These are phyloP conservation scores for Gaeumannomyces tritici DNA, from an alignment of 2,329 filamentous ascomycete genomes.

Conservation along the genomic window DNA sequence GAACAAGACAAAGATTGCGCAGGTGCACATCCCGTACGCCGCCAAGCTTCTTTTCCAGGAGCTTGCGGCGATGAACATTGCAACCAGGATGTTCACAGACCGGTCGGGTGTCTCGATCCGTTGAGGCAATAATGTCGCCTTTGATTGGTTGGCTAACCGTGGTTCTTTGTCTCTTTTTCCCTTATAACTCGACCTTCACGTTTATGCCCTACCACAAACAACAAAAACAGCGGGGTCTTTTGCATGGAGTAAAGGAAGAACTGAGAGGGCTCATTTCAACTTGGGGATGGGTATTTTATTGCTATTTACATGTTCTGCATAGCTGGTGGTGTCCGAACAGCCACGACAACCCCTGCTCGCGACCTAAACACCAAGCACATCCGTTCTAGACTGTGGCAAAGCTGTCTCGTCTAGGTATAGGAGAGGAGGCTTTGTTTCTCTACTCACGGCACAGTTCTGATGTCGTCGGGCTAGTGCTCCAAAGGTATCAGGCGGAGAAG, in stretches of 20 bases:
- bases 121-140: conserved; percentile 22
- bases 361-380: background rate
- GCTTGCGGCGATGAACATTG: conserved; percentile 96
- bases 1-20: conserved; percentile 98
- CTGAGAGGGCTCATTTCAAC: background rate
- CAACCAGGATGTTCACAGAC: conserved; percentile 91
- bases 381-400: background rate
- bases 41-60: conserved; percentile 98
- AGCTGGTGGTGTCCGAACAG: background rate
- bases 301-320: background rate
- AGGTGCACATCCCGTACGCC: conserved; percentile 95
- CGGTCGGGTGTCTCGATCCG: conserved; percentile 66
- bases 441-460: background rate
- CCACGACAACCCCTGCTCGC: background rate
- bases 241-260: background rate
- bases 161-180: background rate
- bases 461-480: background rate
- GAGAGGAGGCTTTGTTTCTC: background rate
- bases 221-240: background rate
- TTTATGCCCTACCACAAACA: background rate
- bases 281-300: background rate
- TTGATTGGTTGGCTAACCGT: background rate
- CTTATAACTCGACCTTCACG: background rate
- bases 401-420: background rate
- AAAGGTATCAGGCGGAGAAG: background rate